Evolutionary conservation across 148 eudicot species (phyloP).

Genomic region (Amaranthus hypochondriacus): DNA sequence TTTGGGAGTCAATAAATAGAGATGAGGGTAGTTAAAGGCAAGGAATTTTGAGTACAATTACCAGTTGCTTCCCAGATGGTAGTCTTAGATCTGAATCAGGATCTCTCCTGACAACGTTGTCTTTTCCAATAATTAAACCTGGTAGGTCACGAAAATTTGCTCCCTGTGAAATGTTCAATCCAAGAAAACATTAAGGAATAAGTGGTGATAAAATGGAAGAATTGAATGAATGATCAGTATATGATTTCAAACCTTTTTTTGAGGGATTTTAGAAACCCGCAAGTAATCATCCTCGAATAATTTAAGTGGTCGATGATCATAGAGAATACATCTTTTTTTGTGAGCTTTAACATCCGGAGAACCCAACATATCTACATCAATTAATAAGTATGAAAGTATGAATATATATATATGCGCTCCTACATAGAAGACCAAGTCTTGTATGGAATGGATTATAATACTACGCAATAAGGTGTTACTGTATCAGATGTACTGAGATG

Average conservation of each 20-base stretch:
- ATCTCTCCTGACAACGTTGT: conserved; percentile 44
- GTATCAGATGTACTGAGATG: not conserved
- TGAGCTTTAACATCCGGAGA: conserved; percentile 6
- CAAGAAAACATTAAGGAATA: conserved; percentile 7
- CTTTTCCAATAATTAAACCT: conserved; percentile 41
- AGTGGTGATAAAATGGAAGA: not conserved
- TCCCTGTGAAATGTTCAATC: conserved; percentile 34
- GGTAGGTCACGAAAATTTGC: conserved; percentile 59
- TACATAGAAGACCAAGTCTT: not conserved
- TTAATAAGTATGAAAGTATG: not conserved
- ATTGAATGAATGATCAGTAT: not conserved
- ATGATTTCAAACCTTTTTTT: conserved; percentile 33
- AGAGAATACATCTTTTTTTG: conserved; percentile 24
- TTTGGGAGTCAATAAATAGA: not conserved
- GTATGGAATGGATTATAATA: not conserved
- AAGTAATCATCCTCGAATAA: conserved; percentile 44
- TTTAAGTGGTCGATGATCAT: conserved; percentile 44
- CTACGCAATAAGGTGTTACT: not conserved
- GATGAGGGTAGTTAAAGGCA: not conserved
- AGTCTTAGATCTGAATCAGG: conserved; percentile 26
- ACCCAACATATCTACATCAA: conserved; percentile 37
- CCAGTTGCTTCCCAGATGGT: conserved; percentile 59
- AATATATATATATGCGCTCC: not conserved
- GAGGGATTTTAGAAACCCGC: conserved; percentile 44
- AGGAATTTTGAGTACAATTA: conserved; percentile 18